These are phyloP conservation scores for Raphanus sativus DNA, from an alignment of 345 rosid species.

Conservation along the genomic window DNA sequence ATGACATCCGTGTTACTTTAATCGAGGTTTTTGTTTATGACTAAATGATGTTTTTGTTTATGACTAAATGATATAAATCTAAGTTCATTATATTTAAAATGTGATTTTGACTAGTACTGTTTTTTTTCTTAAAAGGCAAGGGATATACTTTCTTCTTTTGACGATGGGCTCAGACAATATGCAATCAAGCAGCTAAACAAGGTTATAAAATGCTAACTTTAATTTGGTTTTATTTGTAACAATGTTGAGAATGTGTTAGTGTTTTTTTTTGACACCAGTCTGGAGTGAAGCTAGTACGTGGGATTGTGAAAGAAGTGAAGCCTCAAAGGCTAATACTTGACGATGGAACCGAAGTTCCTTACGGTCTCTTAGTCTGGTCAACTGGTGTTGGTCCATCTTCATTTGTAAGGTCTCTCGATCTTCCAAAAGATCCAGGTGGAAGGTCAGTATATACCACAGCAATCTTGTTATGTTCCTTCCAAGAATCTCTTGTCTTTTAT, in stretches of 20 bases:
- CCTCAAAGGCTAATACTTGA: slow-evolving; percentile 75
- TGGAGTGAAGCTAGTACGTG: slow-evolving; percentile 92
- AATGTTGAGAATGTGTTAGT: background rate
- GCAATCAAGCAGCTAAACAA: slow-evolving; percentile 87
- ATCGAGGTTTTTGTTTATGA: slow-evolving; percentile 53
- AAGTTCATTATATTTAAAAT: background rate
- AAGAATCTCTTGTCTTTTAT: no score
- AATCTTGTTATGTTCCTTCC: background rate
- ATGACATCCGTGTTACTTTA: slow-evolving; percentile 75
- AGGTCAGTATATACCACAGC: slow-evolving; percentile 48
- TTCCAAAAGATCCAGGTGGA: slow-evolving; percentile 95
- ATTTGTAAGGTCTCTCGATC: slow-evolving; percentile 62
- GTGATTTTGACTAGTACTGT: background rate
- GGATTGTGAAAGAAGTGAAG: slow-evolving; percentile 87
- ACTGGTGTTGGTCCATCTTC: slow-evolving; percentile 96
- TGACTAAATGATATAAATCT: background rate
- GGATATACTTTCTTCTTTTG: slow-evolving; percentile 93
- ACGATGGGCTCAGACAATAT: slow-evolving; percentile 87
- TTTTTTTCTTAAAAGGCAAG: slow-evolving; percentile 58
- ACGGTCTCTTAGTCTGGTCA: slow-evolving; percentile 90
- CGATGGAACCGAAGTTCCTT: slow-evolving; percentile 77
- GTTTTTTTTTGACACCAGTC: slow-evolving; percentile 52
- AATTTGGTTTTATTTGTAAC: background rate
- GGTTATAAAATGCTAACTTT: slow-evolving; percentile 44
- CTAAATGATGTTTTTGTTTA: slow-evolving; percentile 17